Base-by-base conservation (phyloP, 495 filamentous ascomycete genomes). In the Podospora conica region DNA sequence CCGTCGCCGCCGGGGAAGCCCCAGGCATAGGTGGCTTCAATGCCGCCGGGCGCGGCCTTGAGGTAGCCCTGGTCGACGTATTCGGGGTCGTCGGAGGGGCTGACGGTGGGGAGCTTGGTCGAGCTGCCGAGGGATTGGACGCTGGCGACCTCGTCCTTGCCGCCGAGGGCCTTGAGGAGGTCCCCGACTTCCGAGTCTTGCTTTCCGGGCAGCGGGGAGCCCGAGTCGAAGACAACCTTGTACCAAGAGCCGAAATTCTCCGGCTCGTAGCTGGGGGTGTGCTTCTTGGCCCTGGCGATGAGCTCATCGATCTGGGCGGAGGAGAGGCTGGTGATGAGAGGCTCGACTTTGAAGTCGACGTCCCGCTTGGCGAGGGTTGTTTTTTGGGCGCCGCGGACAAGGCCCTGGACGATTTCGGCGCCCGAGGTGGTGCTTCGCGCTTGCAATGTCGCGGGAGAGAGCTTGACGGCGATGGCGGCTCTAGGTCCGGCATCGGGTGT, bases 11-110 rank as follows among this genome's bases (percentile, higher is more conserved):
- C 69, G 15, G 60, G 8, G 5, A 66, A 57, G 3, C 33, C 55
- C 69, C 69, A 71, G 6, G 64, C 69, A 20, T 71, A 71, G 3
- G 48, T 33, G 11, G 67, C 69, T 31, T 71, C 40, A 31, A 71
- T 71, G 8, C 69, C 69, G 27, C 9, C 28, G 20, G 59, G 59
- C 21, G 64, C 67, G 10, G 66, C 58, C 33, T 68, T 60, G 1
- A 71, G 48, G 58, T 71, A 71, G 8, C 66, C 61, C 61, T 71
- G 67, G 67, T 74, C 74, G 18, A 27, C 12, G 5, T 60, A 69
- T 66, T 79, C 77, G 48, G 59, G 59, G 15, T 61, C 59, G 15
- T 61, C 24, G 10, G 20, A 24, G 0, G 59, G 59, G 22, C 18
- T 53, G 11, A 61, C 59, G 15, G 59, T 15, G n/a, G 59, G 59